These are phyloP conservation scores for Fusarium goolgardi DNA, from an alignment of 2,329 filamentous ascomycete genomes.

Conservation along the genomic window DNA sequence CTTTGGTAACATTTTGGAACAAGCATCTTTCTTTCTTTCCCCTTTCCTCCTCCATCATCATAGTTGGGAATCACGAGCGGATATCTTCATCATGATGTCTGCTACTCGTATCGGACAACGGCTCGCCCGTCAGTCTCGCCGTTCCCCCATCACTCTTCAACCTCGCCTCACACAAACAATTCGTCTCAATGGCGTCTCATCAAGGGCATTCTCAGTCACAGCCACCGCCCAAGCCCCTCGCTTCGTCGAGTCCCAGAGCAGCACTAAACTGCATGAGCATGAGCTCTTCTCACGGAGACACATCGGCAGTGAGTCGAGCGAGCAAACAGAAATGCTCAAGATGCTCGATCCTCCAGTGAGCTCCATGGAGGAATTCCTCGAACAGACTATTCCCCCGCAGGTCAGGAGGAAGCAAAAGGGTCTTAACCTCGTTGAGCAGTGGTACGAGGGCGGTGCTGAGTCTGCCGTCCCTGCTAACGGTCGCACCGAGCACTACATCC, in stretches of 20 bases:
- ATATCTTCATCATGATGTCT: conserved; percentile 41
- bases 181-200: conserved; percentile 22
- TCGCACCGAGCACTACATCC: conserved; percentile 47
- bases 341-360: conserved; percentile 78
- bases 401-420: conserved; percentile 59
- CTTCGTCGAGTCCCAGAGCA: conserved; percentile 40
- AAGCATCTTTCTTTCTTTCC: not conserved
- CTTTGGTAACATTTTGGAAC: conserved; percentile 11
- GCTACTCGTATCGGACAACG: conserved; percentile 46
- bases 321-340: conserved; percentile 81
- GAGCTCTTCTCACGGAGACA: conserved; percentile 78
- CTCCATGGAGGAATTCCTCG: conserved; percentile 84
- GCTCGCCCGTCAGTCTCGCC: conserved; percentile 43
- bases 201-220: conserved; percentile 36
- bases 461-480: conserved; percentile 40
- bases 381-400: conserved; percentile 82
- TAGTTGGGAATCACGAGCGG: conserved; percentile 12
- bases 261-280: conserved; percentile 39
- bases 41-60: conserved; percentile 1
- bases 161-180: conserved; percentile 36
- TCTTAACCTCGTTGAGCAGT: conserved; percentile 47
- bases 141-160: conserved; percentile 34
- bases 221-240: conserved; percentile 29
- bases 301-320: conserved; percentile 80
- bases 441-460: conserved; percentile 44